Base-by-base conservation (phyloP, 352 stramenopile species). In the Pilasporangium apinafurcum region DNA sequence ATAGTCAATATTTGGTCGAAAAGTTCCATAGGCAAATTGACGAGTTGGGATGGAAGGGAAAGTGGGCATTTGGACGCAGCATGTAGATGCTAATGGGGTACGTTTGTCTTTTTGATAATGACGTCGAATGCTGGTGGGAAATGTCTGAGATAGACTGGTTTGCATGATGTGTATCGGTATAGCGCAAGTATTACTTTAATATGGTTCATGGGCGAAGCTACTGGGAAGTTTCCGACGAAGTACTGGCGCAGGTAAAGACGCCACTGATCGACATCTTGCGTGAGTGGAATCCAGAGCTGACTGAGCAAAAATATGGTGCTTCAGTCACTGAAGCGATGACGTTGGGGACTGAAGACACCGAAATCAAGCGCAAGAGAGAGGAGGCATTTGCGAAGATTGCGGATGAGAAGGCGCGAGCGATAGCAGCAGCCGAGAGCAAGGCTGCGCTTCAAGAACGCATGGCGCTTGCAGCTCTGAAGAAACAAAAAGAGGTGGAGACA, bases 131-230 rank as follows among this genome's bases (percentile, higher is more conserved):
- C 17, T 16, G 16, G 14, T 22, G 28, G 27, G 21, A 4, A 34
- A 18, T 29, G 8, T 5, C 10, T 27, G 14, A 18, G 12, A 12
- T 12, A 16, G 5, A 33, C 20, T 32, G 22, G 20, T 45, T 16
- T 8, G 17, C 13, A 12, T 53, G 22, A 26, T 34, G 20, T 17
- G 12, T 45, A 29, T 35, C 26, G 22, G 16, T 20, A n/a, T 24
- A 92, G 79, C 71, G 79, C 43, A 73, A 46, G 50, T 92, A 78
- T 37, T 92, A 80, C 64, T 92, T 75, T 51, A 92, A 92, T 44
- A 79, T 92, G 61, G 69, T 59, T 14, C 51, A 84, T 8, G 70
- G 75, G 26, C 66, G 76, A 12, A 92, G 79, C 57, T 89, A 73
- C 51, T 92, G 79, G 79, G 60, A 83, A 43, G 44, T 92, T 17